phyloP scores from a whole-genome alignment of 2,329 filamentous ascomycete species.

The Botryotinia convoluta region DNA sequence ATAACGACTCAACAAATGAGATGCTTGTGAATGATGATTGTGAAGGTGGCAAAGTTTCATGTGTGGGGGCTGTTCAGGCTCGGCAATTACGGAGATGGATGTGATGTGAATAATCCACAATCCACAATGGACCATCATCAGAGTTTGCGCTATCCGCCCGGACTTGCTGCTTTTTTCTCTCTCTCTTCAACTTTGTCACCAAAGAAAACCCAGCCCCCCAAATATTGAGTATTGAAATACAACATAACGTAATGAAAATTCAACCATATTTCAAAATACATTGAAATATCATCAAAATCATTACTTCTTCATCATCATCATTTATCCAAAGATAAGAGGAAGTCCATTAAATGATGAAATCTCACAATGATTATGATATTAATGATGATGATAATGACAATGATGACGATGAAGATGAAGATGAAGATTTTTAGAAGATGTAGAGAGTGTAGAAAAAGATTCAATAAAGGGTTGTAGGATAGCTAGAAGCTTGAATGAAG shows the following conservation, averaged over 20 bases:
- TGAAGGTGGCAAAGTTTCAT: constrained; percentile 27
- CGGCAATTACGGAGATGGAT: constrained; percentile 34
- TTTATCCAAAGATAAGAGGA: neutral
- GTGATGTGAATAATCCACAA: constrained; percentile 20
- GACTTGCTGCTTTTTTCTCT: constrained; percentile 25
- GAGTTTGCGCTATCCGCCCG: constrained; percentile 32
- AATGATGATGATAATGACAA: neutral
- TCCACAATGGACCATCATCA: constrained; percentile 23
- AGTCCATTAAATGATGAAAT: neutral
- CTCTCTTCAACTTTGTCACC: constrained; percentile 18
- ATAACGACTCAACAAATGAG: constrained; percentile 22
- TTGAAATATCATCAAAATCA: neutral
- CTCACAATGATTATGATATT: neutral
- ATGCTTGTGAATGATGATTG: constrained; percentile 25
- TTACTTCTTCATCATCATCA: neutral
- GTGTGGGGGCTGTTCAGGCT: constrained; percentile 33
- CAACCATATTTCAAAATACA: neutral
- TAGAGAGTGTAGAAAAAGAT: neutral
- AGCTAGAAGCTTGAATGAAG: neutral
- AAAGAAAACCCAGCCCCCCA: constrained; percentile 22
- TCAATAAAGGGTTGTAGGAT: neutral
- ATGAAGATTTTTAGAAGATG: neutral
- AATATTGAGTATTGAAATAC: constrained; percentile 18
- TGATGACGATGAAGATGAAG: neutral
- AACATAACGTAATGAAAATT: constrained; percentile 20